Evolutionary conservation across 352 stramenopile genomes (phyloP).

Genomic region (Globisporangium paroecandrum): DNA sequence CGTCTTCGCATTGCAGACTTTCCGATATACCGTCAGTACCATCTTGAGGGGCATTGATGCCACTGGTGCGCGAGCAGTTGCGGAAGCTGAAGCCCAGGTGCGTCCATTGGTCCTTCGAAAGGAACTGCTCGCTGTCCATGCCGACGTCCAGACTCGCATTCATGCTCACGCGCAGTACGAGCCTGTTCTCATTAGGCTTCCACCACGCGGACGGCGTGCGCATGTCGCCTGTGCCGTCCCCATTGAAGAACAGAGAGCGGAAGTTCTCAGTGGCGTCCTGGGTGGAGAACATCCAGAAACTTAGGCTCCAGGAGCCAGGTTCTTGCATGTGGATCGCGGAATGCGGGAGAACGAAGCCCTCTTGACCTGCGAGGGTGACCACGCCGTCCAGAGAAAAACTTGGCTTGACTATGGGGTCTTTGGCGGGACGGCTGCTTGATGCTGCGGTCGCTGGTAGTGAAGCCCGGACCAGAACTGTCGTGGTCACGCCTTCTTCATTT

Average conservation of each 20-base stretch:
- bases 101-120: constrained; percentile 57
- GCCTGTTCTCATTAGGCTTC: constrained; percentile 48
- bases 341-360: constrained; percentile 46
- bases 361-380: constrained; percentile 40
- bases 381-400: constrained; percentile 44
- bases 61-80: constrained; percentile 38
- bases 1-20: constrained; percentile 15
- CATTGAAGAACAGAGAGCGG: constrained; percentile 82
- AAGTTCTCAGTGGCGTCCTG: constrained; percentile 55
- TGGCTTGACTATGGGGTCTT: constrained; percentile 11
- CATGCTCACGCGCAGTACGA: constrained; percentile 76
- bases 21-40: not conserved
- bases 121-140: constrained; percentile 34
- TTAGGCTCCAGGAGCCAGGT: constrained; percentile 58
- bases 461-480: constrained; percentile 4
- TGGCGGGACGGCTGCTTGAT: not conserved
- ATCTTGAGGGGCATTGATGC: not conserved
- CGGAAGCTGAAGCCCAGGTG: constrained; percentile 71
- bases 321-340: constrained; percentile 31
- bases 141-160: constrained; percentile 48
- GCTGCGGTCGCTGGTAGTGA: not conserved
- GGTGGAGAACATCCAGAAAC: constrained; percentile 61
- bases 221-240: constrained; percentile 49
- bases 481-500: not conserved
- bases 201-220: constrained; percentile 84